Percentiles rank a stretch among this genome's conserved stretches.
phyloP scores from a whole-genome alignment of 495 filamentous ascomycete species.

The Xylaria flabelliformis region DNA sequence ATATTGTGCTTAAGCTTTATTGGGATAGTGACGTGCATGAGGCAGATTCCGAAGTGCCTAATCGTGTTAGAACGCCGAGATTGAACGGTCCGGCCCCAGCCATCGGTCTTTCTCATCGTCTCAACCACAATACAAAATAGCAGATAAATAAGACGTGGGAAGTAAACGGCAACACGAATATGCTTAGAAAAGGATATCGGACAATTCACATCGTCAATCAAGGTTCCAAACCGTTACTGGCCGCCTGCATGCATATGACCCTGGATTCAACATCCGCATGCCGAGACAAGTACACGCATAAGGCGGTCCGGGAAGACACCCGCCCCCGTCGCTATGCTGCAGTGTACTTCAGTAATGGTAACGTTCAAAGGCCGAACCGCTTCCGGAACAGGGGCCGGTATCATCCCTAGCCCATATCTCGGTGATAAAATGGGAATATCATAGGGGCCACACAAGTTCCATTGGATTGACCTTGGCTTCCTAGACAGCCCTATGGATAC shows the following conservation, averaged over 20 bases:
- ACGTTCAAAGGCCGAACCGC: slow-evolving; percentile 5
- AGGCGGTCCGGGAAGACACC: not conserved
- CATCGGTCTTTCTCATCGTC: too few species aligned
- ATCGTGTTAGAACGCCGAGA: not conserved
- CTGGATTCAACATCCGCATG: not conserved
- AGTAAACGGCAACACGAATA: too few species aligned
- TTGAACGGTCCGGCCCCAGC: not conserved
- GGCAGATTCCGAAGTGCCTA: not conserved
- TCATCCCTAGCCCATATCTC: not conserved
- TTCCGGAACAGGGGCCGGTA: slow-evolving; percentile 15
- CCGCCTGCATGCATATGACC: not conserved
- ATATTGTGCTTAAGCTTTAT: not conserved
- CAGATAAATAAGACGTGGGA: too few species aligned
- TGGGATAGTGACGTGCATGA: not conserved
- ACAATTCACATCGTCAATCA: not conserved
- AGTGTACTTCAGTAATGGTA: too few species aligned
- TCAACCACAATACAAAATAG: too few species aligned
- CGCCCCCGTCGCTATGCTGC: not conserved
- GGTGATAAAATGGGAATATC: slow-evolving; percentile 5
- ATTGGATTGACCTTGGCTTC: not conserved
- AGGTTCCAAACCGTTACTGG: not conserved
- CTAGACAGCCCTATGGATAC: slow-evolving; percentile 8
- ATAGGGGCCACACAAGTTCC: not conserved
- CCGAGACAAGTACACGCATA: not conserved
- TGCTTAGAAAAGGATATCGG: not conserved